Evolutionary conservation across 495 filamentous ascomycete genomes (phyloP).

Genomic region (Oidiodendron maius): DNA sequence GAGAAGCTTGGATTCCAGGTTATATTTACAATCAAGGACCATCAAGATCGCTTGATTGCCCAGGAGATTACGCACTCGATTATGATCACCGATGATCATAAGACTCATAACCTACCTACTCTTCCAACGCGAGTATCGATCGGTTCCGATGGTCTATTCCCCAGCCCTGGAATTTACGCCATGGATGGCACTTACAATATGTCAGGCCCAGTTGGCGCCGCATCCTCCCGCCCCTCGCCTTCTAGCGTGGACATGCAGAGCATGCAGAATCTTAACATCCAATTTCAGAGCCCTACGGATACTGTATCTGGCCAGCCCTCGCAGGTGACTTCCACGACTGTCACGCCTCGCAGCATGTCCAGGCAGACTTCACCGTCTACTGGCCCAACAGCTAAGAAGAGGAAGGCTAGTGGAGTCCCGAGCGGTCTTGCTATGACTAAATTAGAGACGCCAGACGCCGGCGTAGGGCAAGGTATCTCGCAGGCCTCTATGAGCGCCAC

Average conservation of each 20-base stretch:
- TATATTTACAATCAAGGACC: slow-evolving; percentile 88
- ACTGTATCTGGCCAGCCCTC: slow-evolving; percentile 23
- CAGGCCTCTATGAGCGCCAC: slow-evolving; percentile 30
- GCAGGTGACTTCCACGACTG: slow-evolving; percentile 37
- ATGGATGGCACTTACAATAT: slow-evolving; percentile 14
- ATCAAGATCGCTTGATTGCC: slow-evolving; percentile 63
- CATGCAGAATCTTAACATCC: slow-evolving; percentile 40
- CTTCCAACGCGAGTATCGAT: slow-evolving; percentile 24
- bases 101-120: slow-evolving; percentile 57
- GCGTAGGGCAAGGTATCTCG: slow-evolving; percentile 13
- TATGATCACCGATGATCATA: slow-evolving; percentile 96
- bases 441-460: slow-evolving; percentile 49
- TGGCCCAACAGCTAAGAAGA: slow-evolving; percentile 60
- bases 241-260: slow-evolving; percentile 45
- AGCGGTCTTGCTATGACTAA: slow-evolving; percentile 73
- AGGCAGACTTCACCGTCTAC: slow-evolving; percentile 64
- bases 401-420: slow-evolving; percentile 70
- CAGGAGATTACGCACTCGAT: slow-evolving; percentile 83
- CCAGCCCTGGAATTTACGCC: slow-evolving; percentile 10
- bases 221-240: slow-evolving; percentile 28
- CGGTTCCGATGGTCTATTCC: slow-evolving; percentile 16
- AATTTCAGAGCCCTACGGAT: slow-evolving; percentile 25
- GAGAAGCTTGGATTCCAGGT: slow-evolving; percentile 92
- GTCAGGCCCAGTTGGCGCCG: slow-evolving; percentile 7
- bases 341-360: slow-evolving; percentile 60